Evolutionary conservation across 352 stramenopile species (phyloP).

Genomic region (Phytopythium boreale): DNA sequence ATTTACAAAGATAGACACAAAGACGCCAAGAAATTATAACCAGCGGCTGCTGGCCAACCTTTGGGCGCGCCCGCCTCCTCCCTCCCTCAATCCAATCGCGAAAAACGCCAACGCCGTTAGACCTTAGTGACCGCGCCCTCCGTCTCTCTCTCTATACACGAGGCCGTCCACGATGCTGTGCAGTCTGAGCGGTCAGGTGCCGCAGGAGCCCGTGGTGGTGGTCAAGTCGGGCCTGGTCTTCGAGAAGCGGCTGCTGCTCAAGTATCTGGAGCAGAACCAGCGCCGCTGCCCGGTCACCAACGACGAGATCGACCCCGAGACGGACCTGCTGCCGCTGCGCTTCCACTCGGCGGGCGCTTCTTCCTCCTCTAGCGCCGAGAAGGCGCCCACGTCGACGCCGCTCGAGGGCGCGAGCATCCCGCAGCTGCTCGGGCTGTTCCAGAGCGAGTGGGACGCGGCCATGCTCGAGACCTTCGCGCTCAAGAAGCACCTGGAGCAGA

Average conservation of each 20-base stretch:
- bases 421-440: conserved; percentile 72
- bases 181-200: conserved; percentile 80
- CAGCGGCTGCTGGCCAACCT: too few relatives aligned
- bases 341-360: conserved; percentile 23
- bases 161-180: conserved; percentile 65
- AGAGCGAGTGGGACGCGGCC: conserved; percentile 93
- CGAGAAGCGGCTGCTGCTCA: conserved; percentile 83
- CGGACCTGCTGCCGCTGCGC: conserved; percentile 62
- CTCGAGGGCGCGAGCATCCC: conserved; percentile 55
- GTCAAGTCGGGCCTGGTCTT: conserved; percentile 86
- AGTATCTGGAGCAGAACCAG: conserved; percentile 75
- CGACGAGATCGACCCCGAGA: conserved; percentile 48
- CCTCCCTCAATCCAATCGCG: too few relatives aligned
- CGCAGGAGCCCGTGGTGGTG: conserved; percentile 76
- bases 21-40: too few relatives aligned
- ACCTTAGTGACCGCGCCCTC: neutral
- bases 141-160: neutral
- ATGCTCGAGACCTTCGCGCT: conserved; percentile 95
- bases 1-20: too few relatives aligned
- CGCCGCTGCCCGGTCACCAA: conserved; percentile 70
- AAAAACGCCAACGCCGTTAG: too few relatives aligned
- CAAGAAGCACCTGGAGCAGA: conserved; percentile 92
- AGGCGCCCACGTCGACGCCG: conserved; percentile 8
- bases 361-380: neutral
- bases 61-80: too few relatives aligned